Evolutionary conservation across 768 basidiomycete genomes (phyloP).

Genomic region (Tricholoma matsutake): DNA sequence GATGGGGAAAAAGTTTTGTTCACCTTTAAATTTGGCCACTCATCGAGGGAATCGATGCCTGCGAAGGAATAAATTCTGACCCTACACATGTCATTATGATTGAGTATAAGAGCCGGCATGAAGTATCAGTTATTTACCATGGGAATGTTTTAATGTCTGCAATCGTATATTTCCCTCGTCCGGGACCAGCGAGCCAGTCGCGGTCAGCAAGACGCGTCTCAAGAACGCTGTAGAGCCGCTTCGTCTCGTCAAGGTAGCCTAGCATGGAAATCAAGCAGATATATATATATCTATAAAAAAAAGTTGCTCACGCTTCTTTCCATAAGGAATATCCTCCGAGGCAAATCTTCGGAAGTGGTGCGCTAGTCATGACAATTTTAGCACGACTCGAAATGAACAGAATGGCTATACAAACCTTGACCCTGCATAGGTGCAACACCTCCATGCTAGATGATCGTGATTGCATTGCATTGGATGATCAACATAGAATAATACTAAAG

Average conservation of each 20-base stretch:
- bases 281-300: no score
- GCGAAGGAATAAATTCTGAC: constrained; percentile 45
- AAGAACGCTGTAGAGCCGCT: constrained; percentile 77
- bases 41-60: constrained; percentile 22
- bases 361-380: constrained; percentile 29
- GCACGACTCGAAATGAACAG: not conserved
- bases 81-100: constrained; percentile 34
- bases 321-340: constrained; percentile 68
- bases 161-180: constrained; percentile 61
- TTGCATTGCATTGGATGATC: not conserved
- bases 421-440: constrained; percentile 88
- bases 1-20: not conserved
- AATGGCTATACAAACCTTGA: constrained; percentile 35
- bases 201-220: constrained; percentile 67
- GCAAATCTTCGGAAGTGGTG: constrained; percentile 66
- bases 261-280: constrained; percentile 2
- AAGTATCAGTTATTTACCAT: constrained; percentile 41
- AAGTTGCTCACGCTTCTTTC: constrained; percentile 48
- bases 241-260: constrained; percentile 80
- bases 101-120: not conserved
- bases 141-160: constrained; percentile 71
- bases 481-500: not conserved
- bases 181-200: constrained; percentile 80
- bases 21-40: constrained; percentile 21
- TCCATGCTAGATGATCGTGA: constrained; percentile 53